Conservation (phyloP, 306 rosid genomes). For the Casuarina glauca region DNA sequence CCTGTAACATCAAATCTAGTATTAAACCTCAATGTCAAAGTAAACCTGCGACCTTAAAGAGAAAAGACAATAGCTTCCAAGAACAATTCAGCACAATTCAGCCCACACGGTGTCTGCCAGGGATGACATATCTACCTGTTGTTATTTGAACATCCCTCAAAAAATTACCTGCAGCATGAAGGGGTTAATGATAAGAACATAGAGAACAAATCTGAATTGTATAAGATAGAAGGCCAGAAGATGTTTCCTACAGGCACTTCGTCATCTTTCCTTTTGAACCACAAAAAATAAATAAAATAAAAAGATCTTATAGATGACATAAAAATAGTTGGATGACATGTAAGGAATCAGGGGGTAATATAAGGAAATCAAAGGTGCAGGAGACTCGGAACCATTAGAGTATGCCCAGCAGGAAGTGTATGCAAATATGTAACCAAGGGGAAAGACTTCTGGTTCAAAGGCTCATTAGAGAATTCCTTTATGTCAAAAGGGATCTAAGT, state of each 20-base stretch:
- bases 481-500: not conserved
- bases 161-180: constrained; percentile 89
- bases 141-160: constrained; percentile 95
- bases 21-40: constrained; percentile 24
- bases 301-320: not conserved
- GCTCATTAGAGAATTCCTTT: not conserved
- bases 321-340: constrained; percentile 10
- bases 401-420: not conserved
- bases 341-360: not conserved
- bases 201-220: constrained; percentile 21
- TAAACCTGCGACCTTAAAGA: constrained; percentile 21
- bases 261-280: too few relatives aligned
- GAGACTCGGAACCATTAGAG: not conserved
- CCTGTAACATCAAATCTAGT: constrained; percentile 47
- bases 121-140: constrained; percentile 87
- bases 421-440: not conserved
- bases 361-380: not conserved
- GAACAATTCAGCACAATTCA: constrained; percentile 27
- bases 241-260: not conserved
- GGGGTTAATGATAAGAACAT: constrained; percentile 59
- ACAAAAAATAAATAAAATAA: too few relatives aligned
- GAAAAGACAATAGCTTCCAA: constrained; percentile 25
- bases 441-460: not conserved
- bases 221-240: constrained; percentile 19
- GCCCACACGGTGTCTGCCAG: constrained; percentile 45